phyloP scores from a whole-genome alignment of 2,329 filamentous ascomycete species.

The Harringtonia aguacate region DNA sequence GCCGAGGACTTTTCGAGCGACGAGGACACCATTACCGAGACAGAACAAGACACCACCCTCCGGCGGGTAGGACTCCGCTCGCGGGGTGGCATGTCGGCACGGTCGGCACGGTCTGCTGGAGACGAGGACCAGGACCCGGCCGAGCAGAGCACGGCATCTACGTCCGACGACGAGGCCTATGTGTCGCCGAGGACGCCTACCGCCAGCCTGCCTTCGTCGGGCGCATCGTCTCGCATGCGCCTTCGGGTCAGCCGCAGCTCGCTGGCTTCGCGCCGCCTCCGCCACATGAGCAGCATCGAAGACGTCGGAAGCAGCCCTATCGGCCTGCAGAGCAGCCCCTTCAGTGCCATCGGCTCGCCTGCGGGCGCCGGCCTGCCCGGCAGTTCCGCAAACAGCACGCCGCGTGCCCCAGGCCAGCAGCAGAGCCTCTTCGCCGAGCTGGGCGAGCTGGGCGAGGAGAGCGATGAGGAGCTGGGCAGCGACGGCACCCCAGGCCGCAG shows the following conservation, averaged over 20 bases:
- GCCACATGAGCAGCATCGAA: slow-evolving; percentile 52
- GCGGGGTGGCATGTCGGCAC: neutral
- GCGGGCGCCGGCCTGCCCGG: slow-evolving; percentile 21
- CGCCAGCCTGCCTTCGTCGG: slow-evolving; percentile 49
- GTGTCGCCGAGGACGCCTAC: slow-evolving; percentile 51
- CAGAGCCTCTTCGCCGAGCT: slow-evolving; percentile 90
- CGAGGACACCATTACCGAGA: slow-evolving; percentile 72
- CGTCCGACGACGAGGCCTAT: slow-evolving; percentile 64
- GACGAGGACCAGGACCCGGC: slow-evolving; percentile 6
- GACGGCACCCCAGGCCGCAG: slow-evolving; percentile 43
- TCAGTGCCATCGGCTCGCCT: slow-evolving; percentile 7
- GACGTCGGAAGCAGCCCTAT: slow-evolving; percentile 19
- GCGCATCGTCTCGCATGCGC: slow-evolving; percentile 40
- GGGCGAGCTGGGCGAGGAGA: slow-evolving; percentile 59
- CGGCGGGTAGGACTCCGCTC: slow-evolving; percentile 4
- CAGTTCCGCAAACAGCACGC: slow-evolving; percentile 39
- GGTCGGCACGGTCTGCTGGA: neutral
- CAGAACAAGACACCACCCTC: slow-evolving; percentile 38
- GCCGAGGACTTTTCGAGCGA: slow-evolving; percentile 66
- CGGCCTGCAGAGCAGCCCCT: slow-evolving; percentile 42
- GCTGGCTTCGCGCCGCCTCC: slow-evolving; percentile 42
- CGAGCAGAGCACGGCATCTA: slow-evolving; percentile 77
- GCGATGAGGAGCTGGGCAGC: slow-evolving; percentile 58
- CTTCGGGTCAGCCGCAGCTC: slow-evolving; percentile 58
- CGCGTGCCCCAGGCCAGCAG: slow-evolving; percentile 37